Conservation (phyloP, 1,284 basidiomycete genomes). For the Vanrija sp. region DNA sequence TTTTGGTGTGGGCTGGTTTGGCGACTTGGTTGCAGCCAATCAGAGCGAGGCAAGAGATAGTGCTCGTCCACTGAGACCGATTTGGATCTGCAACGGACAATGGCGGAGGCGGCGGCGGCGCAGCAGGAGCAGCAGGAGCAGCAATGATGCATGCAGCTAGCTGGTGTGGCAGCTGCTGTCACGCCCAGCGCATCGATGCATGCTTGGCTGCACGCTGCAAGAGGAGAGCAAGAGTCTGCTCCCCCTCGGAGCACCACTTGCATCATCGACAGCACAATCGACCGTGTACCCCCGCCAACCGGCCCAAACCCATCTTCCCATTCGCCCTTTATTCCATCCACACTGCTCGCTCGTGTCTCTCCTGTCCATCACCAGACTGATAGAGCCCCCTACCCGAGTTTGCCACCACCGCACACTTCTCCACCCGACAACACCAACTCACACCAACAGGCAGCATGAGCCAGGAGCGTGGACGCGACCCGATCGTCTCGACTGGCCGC, state of each 20-base stretch:
- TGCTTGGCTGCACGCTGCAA: no score
- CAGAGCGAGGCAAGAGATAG: neutral
- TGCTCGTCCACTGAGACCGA: neutral
- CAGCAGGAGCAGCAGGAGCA: no score
- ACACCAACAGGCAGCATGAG: conserved; percentile 12
- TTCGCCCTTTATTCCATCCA: neutral
- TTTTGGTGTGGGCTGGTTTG: neutral
- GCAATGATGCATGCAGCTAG: no score
- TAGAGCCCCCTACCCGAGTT: neutral
- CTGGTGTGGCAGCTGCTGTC: no score
- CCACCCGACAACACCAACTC: conserved; percentile 3
- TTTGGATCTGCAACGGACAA: no score
- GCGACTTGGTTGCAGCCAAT: neutral
- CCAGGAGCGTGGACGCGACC: conserved; percentile 16
- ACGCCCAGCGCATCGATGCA: no score
- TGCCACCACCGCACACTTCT: neutral
- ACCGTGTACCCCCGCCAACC: neutral
- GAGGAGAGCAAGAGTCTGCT: no score
- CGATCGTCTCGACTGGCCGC: conserved; percentile 42
- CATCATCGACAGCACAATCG: no score
- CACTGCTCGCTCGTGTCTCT: neutral
- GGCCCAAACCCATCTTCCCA: neutral
- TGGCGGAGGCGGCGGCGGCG: no score
- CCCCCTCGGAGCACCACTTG: no score
- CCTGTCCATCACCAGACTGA: neutral